These are phyloP conservation scores for Zarea fungicola DNA, from an alignment of 2,329 filamentous ascomycete genomes.

Conservation along the genomic window DNA sequence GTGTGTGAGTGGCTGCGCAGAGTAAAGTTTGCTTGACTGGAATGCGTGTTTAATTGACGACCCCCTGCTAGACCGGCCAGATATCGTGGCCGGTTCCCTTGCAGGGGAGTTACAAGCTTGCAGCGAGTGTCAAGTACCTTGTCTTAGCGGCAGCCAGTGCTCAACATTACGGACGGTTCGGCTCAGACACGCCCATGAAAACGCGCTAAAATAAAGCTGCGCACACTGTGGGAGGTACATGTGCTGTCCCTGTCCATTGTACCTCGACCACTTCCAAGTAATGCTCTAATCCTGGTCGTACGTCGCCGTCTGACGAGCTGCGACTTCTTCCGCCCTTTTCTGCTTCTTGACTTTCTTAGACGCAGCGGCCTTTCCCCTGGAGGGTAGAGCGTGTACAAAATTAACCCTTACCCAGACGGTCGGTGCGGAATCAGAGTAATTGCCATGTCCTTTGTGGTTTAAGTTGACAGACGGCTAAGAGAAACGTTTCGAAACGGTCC, in stretches of 20 bases:
- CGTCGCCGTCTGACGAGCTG: constrained; percentile 6
- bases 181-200: not conserved
- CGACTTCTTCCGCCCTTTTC: constrained; percentile 10
- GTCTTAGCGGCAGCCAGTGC: constrained; percentile 5
- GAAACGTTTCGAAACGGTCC: not conserved
- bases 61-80: constrained; percentile 10
- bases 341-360: not conserved
- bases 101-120: not conserved
- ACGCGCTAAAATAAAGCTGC: not conserved
- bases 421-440: constrained; percentile 3
- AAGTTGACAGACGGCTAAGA: not conserved
- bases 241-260: not conserved
- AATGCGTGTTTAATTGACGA: constrained; percentile 9
- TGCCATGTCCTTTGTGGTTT: constrained; percentile 7
- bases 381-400: constrained; percentile 3
- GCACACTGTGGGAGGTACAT: not conserved
- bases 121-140: constrained; percentile 4
- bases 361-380: constrained; percentile 2
- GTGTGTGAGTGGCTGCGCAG: no score
- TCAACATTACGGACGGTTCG: no score
- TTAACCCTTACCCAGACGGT: not conserved
- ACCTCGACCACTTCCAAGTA: not conserved
- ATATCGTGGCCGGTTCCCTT: constrained; percentile 7
- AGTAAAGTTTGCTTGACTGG: not conserved
- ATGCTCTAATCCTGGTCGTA: not conserved